These are phyloP conservation scores for Beauveria caledonica DNA, from an alignment of 2,329 filamentous ascomycete species.

Conservation along the genomic window DNA sequence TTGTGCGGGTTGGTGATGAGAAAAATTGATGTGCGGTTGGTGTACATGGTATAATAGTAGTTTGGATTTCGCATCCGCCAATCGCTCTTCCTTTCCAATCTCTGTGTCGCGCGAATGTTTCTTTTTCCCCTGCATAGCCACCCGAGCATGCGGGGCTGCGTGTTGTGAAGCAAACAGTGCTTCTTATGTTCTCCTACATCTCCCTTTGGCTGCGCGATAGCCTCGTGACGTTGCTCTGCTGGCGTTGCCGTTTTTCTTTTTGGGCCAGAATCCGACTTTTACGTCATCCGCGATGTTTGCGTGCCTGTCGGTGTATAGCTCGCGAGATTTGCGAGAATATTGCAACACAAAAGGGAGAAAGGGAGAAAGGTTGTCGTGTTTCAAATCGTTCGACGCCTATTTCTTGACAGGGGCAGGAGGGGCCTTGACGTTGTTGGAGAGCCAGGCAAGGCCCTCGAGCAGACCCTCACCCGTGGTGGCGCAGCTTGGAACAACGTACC, in stretches of 20 bases:
- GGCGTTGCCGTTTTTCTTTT: neutral
- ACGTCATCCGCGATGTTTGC: neutral
- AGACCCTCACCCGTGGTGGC: slow-evolving; percentile 75
- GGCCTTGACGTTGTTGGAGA: slow-evolving; percentile 76
- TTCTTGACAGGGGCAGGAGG: slow-evolving; percentile 48
- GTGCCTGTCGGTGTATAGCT: neutral
- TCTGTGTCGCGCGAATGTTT: neutral
- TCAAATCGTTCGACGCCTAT: slow-evolving; percentile 23
- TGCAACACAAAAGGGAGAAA: neutral
- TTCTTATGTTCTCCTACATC: neutral
- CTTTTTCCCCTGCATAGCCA: neutral
- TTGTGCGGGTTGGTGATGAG: slow-evolving; percentile 1
- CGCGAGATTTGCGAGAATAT: neutral
- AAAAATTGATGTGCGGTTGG: slow-evolving; percentile 13
- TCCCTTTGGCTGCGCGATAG: neutral
- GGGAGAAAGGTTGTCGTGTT: neutral
- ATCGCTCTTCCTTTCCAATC: slow-evolving; percentile 2
- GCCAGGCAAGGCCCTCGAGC: slow-evolving; percentile 73
- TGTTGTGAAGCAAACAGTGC: neutral
- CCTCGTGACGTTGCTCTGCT: neutral
- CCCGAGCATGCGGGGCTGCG: neutral
- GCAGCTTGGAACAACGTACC: slow-evolving; percentile 77
- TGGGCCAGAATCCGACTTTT: neutral
- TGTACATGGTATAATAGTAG: slow-evolving; percentile 10
- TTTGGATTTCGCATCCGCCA: neutral